Percentiles rank a stretch among this genome's conserved stretches.
These are phyloP conservation scores for Penicillium silybi DNA, from an alignment of 495 filamentous ascomycete species.

Conservation along the genomic window DNA sequence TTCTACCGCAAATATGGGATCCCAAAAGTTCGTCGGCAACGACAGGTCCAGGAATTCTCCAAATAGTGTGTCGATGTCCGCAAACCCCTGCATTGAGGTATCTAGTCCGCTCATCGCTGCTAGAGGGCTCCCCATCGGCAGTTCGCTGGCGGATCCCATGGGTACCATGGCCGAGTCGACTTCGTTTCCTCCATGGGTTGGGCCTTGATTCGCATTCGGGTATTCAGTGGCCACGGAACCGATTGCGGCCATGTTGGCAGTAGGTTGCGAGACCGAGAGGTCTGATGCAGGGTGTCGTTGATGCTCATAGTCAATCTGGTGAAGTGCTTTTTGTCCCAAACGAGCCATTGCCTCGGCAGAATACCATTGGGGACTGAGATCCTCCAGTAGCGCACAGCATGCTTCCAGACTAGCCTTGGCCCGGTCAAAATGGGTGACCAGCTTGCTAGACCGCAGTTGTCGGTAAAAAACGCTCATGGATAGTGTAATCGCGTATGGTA, in stretches of 20 bases:
- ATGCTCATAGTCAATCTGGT: constrained; percentile 24
- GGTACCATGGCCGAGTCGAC: background rate
- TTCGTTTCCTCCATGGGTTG: background rate
- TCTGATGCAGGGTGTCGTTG: background rate
- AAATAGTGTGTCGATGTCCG: constrained; percentile 41
- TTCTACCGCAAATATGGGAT: constrained; percentile 35
- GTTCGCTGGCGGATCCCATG: background rate
- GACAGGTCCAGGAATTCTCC: constrained; percentile 41
- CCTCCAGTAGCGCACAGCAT: constrained; percentile 54
- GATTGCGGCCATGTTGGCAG: background rate
- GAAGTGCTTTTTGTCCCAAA: constrained; percentile 44
- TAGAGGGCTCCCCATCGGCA: background rate
- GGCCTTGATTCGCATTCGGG: background rate
- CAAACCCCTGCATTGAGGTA: constrained; percentile 22
- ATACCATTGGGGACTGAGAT: constrained; percentile 55
- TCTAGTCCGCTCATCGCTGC: constrained; percentile 5
- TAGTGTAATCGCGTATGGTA: constrained; percentile 64
- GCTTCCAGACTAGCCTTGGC: constrained; percentile 57
- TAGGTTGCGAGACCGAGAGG: background rate
- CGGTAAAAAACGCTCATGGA: constrained; percentile 68
- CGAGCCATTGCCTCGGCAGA: constrained; percentile 59
- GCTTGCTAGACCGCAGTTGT: constrained; percentile 62
- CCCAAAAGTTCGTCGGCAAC: constrained; percentile 41
- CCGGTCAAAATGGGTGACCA: constrained; percentile 59
- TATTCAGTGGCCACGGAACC: background rate